A percentile compares a stretch with the other conserved stretches of the same genome.
phyloP scores from a whole-genome alignment of 371 early-diverging fungal genomes.

The Saksenaea oblongispora region DNA sequence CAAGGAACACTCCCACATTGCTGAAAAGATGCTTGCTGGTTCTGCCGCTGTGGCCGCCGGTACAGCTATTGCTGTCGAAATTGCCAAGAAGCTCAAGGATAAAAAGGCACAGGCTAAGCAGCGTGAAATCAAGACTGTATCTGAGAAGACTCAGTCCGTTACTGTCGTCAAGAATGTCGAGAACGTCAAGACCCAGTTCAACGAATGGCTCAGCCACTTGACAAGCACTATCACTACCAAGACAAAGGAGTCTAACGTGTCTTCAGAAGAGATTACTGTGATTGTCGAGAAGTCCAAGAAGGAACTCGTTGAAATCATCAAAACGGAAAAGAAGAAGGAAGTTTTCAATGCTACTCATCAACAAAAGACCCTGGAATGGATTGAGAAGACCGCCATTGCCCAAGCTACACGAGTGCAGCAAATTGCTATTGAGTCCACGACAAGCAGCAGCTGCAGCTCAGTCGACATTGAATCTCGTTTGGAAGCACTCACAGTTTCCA shows the following conservation, averaged over 20 bases:
- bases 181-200: conserved; percentile 24
- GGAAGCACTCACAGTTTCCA: conserved; percentile 24
- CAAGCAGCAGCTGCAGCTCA: conserved; percentile 4
- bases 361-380: conserved; percentile 23
- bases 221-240: conserved; percentile 19
- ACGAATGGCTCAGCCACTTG: conserved; percentile 25
- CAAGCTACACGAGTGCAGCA: conserved; percentile 31
- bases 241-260: conserved; percentile 16
- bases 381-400: conserved; percentile 23
- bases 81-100: conserved; percentile 24
- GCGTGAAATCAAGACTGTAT: neutral
- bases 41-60: conserved; percentile 30
- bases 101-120: conserved; percentile 13
- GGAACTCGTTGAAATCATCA: conserved; percentile 25
- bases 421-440: conserved; percentile 14
- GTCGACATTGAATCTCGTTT: conserved; percentile 22
- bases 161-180: conserved; percentile 13
- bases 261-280: conserved; percentile 17
- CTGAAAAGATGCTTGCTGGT: conserved; percentile 26
- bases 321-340: conserved; percentile 21
- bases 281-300: conserved; percentile 23
- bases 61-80: conserved; percentile 24
- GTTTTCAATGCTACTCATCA: conserved; percentile 19
- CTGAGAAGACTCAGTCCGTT: neutral
- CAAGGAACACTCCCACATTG: conserved; percentile 12